Evolutionary conservation across 2,329 filamentous ascomycete species (phyloP).

Genomic region (Cryphonectria japonica): DNA sequence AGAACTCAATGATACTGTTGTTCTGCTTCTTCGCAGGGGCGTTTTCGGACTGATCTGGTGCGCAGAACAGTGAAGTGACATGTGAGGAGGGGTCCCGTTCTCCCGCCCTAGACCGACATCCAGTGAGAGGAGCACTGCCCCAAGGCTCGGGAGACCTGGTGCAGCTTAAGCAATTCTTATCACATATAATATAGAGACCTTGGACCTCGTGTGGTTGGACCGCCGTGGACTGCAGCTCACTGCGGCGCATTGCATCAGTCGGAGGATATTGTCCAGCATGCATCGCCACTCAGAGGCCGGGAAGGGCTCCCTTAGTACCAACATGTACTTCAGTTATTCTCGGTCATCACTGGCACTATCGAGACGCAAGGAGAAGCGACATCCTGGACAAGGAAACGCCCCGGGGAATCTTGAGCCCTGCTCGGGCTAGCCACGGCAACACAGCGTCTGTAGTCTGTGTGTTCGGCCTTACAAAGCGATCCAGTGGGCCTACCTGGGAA

Average conservation of each 20-base stretch:
- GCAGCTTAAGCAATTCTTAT: background rate
- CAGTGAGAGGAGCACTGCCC: background rate
- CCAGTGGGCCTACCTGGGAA: constrained; percentile 2
- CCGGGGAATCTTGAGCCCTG: constrained; percentile 8
- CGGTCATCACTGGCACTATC: constrained; percentile 3
- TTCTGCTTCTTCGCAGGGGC: constrained; percentile 1
- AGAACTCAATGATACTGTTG: background rate
- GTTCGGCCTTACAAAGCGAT: background rate
- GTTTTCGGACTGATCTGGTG: background rate
- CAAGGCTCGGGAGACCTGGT: background rate
- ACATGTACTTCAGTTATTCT: background rate
- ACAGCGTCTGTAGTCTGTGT: constrained; percentile 14
- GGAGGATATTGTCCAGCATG: background rate
- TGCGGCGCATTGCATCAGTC: background rate
- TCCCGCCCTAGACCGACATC: background rate
- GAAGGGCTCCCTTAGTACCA: background rate
- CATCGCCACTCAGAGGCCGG: background rate
- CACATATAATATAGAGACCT: background rate
- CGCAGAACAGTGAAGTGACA: background rate
- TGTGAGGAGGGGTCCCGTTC: background rate
- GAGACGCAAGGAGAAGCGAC: constrained; percentile 8
- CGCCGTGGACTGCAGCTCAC: background rate
- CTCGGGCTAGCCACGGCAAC: background rate
- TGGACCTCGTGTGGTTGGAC: background rate
- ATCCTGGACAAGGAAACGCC: background rate